Evolutionary conservation across 805 yeast species (phyloP), one percentile per base, ranked within the genome.

Genomic region (Maudiozyma barnettii): DNA sequence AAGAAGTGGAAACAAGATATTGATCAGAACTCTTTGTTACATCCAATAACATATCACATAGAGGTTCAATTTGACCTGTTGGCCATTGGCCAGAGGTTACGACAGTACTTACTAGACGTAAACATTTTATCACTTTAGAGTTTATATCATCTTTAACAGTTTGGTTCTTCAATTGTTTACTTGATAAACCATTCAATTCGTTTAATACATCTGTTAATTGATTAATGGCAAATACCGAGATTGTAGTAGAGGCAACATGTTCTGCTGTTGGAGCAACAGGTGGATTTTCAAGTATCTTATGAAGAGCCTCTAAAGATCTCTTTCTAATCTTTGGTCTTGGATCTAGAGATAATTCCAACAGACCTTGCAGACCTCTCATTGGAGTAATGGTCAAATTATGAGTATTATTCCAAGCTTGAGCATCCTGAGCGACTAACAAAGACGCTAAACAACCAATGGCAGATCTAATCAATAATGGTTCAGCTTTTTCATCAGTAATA

Each of bases 321-420:
- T 84, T 87, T 64, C 99, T 79, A 12, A 93, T 95, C 59, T 93
- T 93, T 35, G 99, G 99, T 61, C 98, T 78, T 41, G 84, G 83
- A 65, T 93, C 97, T 39, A 86, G 68, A 0, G 91, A 78, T 51
- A 88, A 73, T 62, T 85, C 88, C 49, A 90, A 67, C 49, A 90
- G 66, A 41, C 91, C 95, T 37, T 76, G 74, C 49, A 89, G 68
- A 39, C 93, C 96, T 72, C 95, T 78, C 60, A 76, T 78, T 44
- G 96, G 95, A 37, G 79, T 75, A 50, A 72, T 71, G 52, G 65
- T 76, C 65, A 66, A 67, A 49, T 61, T 77, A 50, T 65, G 60
- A 30, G 76, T 64, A 53, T 75, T 75, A 48, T 67, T 70, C 99
- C 99, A 93, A 14, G 88, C 77, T 50, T 76, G 75, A 38, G 77